phyloP scores from a whole-genome alignment of 495 filamentous ascomycete genomes.

The Immersiella caudata region DNA sequence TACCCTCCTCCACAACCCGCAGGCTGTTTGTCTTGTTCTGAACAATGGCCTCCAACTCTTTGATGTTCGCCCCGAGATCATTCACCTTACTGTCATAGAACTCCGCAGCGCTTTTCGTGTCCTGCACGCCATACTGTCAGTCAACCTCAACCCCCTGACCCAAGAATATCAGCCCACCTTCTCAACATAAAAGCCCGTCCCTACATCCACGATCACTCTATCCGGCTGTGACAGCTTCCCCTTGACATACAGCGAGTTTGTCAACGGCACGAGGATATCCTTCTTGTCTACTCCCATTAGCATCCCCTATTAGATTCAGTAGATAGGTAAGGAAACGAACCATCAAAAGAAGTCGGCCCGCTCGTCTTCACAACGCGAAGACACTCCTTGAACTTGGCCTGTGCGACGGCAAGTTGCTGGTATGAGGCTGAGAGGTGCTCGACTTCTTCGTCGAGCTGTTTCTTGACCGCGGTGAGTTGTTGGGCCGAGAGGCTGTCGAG shows the following conservation, averaged over 20 bases:
- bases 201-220: conserved; percentile 90
- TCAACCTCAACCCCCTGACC: not conserved
- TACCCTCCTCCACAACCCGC: conserved; percentile 85
- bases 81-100: conserved; percentile 89
- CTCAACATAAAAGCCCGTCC: conserved; percentile 95
- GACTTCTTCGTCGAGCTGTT: conserved; percentile 92
- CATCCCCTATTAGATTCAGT: not conserved
- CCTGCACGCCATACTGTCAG: conserved; percentile 39
- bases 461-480: conserved; percentile 71
- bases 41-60: conserved; percentile 84
- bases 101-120: conserved; percentile 69
- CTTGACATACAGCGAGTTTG: conserved; percentile 90
- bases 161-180: conserved; percentile 59
- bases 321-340: conserved; percentile 26
- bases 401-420: conserved; percentile 82
- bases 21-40: conserved; percentile 82
- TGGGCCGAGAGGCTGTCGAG: conserved; percentile 54
- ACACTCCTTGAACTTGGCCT: conserved; percentile 90
- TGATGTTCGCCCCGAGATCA: conserved; percentile 74
- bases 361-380: conserved; percentile 66
- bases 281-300: conserved; percentile 48
- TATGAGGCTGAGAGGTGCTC: conserved; percentile 91
- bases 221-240: conserved; percentile 75
- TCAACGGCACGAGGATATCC: conserved; percentile 85
- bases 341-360: conserved; percentile 50